phyloP scores from a whole-genome alignment of 108 stramenopile species.

The Parietichytrium sp. region DNA sequence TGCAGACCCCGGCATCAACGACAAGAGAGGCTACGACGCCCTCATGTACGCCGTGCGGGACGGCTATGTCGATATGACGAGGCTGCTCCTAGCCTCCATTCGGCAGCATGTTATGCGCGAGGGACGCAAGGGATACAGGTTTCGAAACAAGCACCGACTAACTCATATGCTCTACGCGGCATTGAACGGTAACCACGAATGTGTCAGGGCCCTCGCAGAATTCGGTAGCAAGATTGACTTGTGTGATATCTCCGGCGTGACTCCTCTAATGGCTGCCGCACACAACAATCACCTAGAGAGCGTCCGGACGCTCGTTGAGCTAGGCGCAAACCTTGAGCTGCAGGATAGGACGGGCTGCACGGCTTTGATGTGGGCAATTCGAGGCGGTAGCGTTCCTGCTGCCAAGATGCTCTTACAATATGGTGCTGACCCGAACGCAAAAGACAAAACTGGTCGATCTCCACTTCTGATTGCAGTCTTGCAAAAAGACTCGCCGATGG shows the following conservation, averaged over 20 bases:
- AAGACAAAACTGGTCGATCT: neutral
- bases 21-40: constrained; percentile 2
- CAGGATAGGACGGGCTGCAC: neutral
- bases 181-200: neutral
- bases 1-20: neutral
- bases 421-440: neutral
- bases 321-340: neutral
- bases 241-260: neutral
- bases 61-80: neutral
- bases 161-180: constrained; percentile 37
- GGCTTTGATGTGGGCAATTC: neutral
- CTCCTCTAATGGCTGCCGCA: constrained; percentile 11
- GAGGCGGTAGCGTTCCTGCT: neutral
- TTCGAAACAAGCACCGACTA: constrained; percentile 1
- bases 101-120: neutral
- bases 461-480: constrained; percentile 11
- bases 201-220: neutral
- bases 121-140: neutral
- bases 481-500: neutral
- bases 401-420: neutral
- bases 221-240: constrained; percentile 2
- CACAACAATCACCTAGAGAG: neutral
- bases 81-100: neutral
- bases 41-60: constrained; percentile 40
- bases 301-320: neutral